Evolutionary conservation across 805 yeast genomes (phyloP), one percentile per base, ranked within the genome.

Genomic region (Metschnikowia arizonensis): DNA sequence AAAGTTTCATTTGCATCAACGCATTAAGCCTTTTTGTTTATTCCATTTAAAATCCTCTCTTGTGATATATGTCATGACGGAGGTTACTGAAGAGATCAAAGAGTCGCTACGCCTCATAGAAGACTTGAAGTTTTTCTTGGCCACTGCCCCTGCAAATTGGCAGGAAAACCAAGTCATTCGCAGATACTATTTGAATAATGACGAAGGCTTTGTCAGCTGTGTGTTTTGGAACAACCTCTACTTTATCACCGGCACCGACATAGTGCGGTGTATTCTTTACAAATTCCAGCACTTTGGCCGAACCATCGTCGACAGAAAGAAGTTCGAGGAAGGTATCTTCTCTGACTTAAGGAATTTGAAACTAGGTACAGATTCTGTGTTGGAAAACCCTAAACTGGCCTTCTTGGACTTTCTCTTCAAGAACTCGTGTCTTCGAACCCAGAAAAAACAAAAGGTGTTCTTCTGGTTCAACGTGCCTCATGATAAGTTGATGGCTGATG

Each of bases 381-480:
- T 91, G 47, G 98, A 91, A 62, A 80, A 79, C 38, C 96, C 98
- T 12, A 81, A 86, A 60, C 87, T 96, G 0, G 82, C 81, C 29
- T 89, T 91, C 61, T 72, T 91, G 48, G 85, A 84, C 50, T 89
- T 91, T 57, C 69, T 91, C 23, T 88, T 85, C 66, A 85, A 83
- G 59, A 87, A 91, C 61, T 81, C 83, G 52, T 91, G 98, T 61
- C 72, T 91, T 21, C 76, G 96, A 56, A 91, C 99, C 0, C 97
- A 91, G 58, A 91, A 91, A 75, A 91, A 93, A 59, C 99, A 91
- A 62, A 91, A 93, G 60, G 97, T 91, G 34, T 91, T 91, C 62
- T 88, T 85, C 64, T 93, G 98, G 98, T 89, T 86, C 63, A 85
- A 90, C 59, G 97, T 93, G 8, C 93, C 93, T 19, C 98, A 91